phyloP scores from a whole-genome alignment of 306 rosid species.

The Amphicarpaea edgeworthii region DNA sequence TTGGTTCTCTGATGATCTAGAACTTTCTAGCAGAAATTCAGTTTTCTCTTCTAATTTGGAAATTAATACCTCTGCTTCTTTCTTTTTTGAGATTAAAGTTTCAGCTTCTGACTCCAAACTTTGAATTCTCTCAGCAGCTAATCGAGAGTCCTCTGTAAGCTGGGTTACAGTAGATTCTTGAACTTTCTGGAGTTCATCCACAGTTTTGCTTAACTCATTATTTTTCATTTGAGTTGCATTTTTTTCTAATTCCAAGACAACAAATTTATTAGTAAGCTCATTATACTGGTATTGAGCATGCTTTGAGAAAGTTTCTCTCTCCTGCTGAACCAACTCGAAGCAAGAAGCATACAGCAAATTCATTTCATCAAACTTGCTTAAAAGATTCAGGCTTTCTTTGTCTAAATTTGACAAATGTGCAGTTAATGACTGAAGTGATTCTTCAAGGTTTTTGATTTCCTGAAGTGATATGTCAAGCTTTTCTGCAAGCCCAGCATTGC shows the following conservation, averaged over 20 bases:
- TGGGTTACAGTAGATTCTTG: slow-evolving; percentile 62
- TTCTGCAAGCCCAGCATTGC: slow-evolving; percentile 58
- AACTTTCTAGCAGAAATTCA: slow-evolving; percentile 60
- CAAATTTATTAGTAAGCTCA: slow-evolving; percentile 63
- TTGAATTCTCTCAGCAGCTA: slow-evolving; percentile 69
- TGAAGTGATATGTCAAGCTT: slow-evolving; percentile 63
- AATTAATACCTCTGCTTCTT: slow-evolving; percentile 66
- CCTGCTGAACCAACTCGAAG: slow-evolving; percentile 73
- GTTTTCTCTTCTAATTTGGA: slow-evolving; percentile 72
- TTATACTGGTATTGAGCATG: slow-evolving; percentile 66
- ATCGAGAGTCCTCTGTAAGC: slow-evolving; percentile 59
- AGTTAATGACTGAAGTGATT: slow-evolving; percentile 59
- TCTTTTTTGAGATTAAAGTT: slow-evolving; percentile 68
- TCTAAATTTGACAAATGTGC: slow-evolving; percentile 68
- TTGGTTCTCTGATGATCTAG: slow-evolving; percentile 72
- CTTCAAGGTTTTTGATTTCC: slow-evolving; percentile 72
- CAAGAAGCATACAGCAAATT: slow-evolving; percentile 66
- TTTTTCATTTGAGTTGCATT: slow-evolving; percentile 57
- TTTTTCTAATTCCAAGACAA: slow-evolving; percentile 62
- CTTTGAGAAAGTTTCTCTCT: slow-evolving; percentile 63
- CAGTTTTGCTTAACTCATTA: slow-evolving; percentile 59
- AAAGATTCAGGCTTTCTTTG: slow-evolving; percentile 64
- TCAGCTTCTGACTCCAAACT: slow-evolving; percentile 75
- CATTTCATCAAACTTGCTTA: slow-evolving; percentile 73
- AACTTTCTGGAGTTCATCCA: slow-evolving; percentile 66